These are phyloP conservation scores for Chalciporus chontae DNA, from an alignment of 768 basidiomycete species.

Conservation along the genomic window DNA sequence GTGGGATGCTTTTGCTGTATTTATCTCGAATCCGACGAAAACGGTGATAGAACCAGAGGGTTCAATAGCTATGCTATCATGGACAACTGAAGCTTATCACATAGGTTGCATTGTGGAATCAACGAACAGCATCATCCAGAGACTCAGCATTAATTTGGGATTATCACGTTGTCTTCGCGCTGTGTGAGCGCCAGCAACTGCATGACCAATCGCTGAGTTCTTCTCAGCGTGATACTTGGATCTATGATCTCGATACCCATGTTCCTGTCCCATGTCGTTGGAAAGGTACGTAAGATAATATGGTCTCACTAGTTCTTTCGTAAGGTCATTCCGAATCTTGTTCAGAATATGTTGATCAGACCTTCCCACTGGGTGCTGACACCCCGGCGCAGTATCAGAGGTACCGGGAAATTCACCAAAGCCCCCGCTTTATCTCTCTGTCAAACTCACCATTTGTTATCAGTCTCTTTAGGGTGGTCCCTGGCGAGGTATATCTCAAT, in stretches of 20 bases:
- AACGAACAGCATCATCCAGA: conserved; percentile 39
- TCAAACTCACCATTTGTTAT: conserved; percentile 1
- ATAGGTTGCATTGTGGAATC: conserved; percentile 66
- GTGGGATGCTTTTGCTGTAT: conserved; percentile 55
- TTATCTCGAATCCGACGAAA: conserved; percentile 62
- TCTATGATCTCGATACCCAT: conserved; percentile 67
- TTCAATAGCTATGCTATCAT: background rate
- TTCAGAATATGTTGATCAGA: conserved; percentile 44
- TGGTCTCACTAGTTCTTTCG: conserved; percentile 1
- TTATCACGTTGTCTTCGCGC: conserved; percentile 65
- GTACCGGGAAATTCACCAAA: conserved; percentile 26
- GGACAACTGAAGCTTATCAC: conserved; percentile 7
- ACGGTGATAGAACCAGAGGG: conserved; percentile 39
- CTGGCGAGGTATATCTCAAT: conserved; percentile 47
- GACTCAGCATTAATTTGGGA: conserved; percentile 60
- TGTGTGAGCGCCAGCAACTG: conserved; percentile 34
- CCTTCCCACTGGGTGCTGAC: conserved; percentile 37
- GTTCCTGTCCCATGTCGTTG: conserved; percentile 49
- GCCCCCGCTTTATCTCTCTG: conserved; percentile 2
- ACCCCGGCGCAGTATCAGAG: conserved; percentile 41
- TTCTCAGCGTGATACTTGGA: conserved; percentile 39
- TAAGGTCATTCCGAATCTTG: conserved; percentile 18
- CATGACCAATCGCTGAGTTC: conserved; percentile 1
- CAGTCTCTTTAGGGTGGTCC: conserved; percentile 63
- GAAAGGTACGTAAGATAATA: conserved; percentile 38